Evolutionary conservation across 495 filamentous ascomycete species (phyloP).

Genomic region (Penicillium longicatenatum): DNA sequence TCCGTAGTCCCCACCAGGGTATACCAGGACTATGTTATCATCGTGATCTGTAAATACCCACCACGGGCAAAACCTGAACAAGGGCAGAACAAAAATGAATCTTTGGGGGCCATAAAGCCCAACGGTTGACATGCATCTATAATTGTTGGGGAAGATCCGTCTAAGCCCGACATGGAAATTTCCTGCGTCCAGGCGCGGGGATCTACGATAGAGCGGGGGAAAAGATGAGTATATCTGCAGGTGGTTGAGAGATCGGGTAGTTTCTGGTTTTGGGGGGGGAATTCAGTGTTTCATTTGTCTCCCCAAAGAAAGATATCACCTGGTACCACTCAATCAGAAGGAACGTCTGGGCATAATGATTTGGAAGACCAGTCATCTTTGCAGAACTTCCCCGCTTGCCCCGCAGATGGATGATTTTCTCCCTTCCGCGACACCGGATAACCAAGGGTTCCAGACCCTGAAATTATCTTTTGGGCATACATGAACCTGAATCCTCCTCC

Average conservation of each 20-base stretch:
- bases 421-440: constrained; percentile 5
- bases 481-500: neutral
- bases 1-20: too few species aligned
- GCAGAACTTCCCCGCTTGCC: constrained; percentile 26
- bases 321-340: neutral
- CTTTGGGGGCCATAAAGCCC: neutral
- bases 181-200: neutral
- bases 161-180: neutral
- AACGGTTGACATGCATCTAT: neutral
- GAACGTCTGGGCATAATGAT: neutral
- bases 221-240: neutral
- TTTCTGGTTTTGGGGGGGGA: neutral
- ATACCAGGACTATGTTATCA: too few species aligned
- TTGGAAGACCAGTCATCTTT: neutral
- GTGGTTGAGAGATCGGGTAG: neutral
- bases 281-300: neutral
- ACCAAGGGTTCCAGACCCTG: constrained; percentile 11
- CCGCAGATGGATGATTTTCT: constrained; percentile 22
- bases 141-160: neutral
- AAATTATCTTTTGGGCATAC: neutral
- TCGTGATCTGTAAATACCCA: too few species aligned
- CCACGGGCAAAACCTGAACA: neutral
- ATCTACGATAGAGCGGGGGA: constrained; percentile 1
- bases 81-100: neutral
- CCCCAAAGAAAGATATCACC: neutral